Evolutionary conservation across 225 moss, liverwort and hornwort species (phyloP), one percentile per base, ranked within the genome.

Genomic region (Physcomitrium patens): DNA sequence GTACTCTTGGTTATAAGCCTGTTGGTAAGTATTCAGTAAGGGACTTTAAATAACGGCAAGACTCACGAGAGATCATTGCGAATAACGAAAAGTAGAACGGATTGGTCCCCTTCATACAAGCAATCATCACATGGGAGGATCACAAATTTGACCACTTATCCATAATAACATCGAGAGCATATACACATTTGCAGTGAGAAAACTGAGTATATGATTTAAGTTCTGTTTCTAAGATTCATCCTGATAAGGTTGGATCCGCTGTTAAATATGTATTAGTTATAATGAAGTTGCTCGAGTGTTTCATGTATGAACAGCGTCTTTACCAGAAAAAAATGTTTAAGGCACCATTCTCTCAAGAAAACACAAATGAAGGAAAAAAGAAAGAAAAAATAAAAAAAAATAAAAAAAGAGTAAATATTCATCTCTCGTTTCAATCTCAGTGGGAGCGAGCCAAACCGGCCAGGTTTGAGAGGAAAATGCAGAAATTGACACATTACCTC

Each of bases 401-500:
- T n/a, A n/a, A n/a, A n/a, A 37, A 37, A 37, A 4, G 31, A 37
- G 31, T 37, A 37, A 37, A 37, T 2, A 14, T 26, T 42, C 57
- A 50, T 1, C 44, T 43, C 67, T 3, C 13, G 31, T 49, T 59
- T 67, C 71, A 16, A 22, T 43, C 63, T 50, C 20, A 14, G 14
- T 63, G 44, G 24, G 13, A 71, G 41, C 27, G 51, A 45, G 46
- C 20, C 12, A 60, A 18, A 58, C 47, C 9, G 8, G 7, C 5
- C 5, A 72, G 15, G 58, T 13, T 27, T 6, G 22, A 69, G 10
- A 22, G 2, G 74, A 19, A 24, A 59, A 44, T 47, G 20, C 23
- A 66, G 43, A 55, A 43, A 64, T 54, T 55, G 63, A 55, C 62
- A 69, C 65, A 19, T 37, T 85, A 88, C 88, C 88, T 88, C 63